Conservation (phyloP, 169 alveolate genomes). For the Eimeria maxima region DNA sequence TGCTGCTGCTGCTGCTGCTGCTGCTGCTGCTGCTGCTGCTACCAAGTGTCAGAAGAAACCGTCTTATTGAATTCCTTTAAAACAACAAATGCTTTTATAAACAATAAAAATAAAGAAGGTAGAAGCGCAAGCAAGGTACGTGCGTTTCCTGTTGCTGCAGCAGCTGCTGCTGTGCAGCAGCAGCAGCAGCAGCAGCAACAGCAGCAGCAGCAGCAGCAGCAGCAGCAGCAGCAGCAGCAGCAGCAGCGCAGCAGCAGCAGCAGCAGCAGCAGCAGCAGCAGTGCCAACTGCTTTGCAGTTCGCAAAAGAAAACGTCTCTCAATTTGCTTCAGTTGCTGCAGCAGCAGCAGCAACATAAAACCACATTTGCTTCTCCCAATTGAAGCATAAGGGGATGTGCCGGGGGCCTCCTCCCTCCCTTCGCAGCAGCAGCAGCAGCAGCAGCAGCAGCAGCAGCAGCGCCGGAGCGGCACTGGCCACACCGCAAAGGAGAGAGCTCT, state of each 20-base stretch:
- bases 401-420: not conserved
- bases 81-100: no score
- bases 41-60: no score
- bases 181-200: conserved; percentile 35
- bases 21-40: no score
- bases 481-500: not conserved
- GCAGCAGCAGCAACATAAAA: conserved; percentile 29
- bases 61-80: no score
- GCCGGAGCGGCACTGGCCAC: conserved; percentile 40
- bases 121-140: no score
- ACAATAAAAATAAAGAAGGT: no score
- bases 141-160: no score
- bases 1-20: no score
- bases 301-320: conserved; percentile 17
- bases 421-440: not conserved
- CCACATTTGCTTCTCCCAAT: not conserved
- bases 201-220: conserved; percentile 41
- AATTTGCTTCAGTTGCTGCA: not conserved
- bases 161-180: no score
- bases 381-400: not conserved
- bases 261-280: conserved; percentile 38
- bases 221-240: conserved; percentile 47
- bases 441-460: conserved; percentile 48
- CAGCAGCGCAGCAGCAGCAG: conserved; percentile 11
- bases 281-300: conserved; percentile 2